Percentiles rank a stretch among this genome's conserved stretches.
Conservation (phyloP, 306 rosid genomes). For the Comarum palustre region DNA sequence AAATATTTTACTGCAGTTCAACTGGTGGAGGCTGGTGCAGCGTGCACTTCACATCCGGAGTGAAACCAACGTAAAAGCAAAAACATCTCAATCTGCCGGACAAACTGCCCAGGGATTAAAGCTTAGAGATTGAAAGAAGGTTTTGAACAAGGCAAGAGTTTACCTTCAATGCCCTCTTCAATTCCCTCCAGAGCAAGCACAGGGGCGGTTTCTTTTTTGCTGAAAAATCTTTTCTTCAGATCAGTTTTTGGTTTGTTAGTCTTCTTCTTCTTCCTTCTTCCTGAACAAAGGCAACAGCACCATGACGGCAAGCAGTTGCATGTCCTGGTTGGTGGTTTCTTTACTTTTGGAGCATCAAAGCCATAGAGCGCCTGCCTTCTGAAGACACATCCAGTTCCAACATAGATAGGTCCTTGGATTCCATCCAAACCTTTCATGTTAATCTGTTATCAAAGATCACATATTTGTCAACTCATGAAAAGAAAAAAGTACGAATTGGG, state of each 20-base stretch:
- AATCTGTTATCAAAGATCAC: slow-evolving; percentile 34
- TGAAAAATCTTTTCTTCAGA: slow-evolving; percentile 22
- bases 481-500: slow-evolving; percentile 1
- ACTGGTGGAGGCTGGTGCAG: neutral
- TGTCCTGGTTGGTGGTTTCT: slow-evolving; percentile 51
- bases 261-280: slow-evolving; percentile 41
- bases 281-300: slow-evolving; percentile 43
- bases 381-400: slow-evolving; percentile 69
- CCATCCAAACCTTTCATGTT: slow-evolving; percentile 85
- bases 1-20: neutral
- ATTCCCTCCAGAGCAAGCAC: slow-evolving; percentile 26
- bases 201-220: slow-evolving; percentile 26
- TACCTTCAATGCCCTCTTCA: slow-evolving; percentile 40
- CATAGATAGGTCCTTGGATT: slow-evolving; percentile 70
- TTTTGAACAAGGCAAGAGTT: slow-evolving; percentile 9
- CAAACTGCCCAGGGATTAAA: neutral
- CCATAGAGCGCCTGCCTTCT: slow-evolving; percentile 75
- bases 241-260: slow-evolving; percentile 38
- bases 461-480: neutral
- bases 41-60: neutral
- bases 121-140: neutral
- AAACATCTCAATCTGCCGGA: neutral
- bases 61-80: neutral
- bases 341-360: slow-evolving; percentile 58
- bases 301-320: slow-evolving; percentile 64